Evolutionary conservation across 2,329 filamentous ascomycete genomes (phyloP).

Genomic region (Sarocladium kiliense): DNA sequence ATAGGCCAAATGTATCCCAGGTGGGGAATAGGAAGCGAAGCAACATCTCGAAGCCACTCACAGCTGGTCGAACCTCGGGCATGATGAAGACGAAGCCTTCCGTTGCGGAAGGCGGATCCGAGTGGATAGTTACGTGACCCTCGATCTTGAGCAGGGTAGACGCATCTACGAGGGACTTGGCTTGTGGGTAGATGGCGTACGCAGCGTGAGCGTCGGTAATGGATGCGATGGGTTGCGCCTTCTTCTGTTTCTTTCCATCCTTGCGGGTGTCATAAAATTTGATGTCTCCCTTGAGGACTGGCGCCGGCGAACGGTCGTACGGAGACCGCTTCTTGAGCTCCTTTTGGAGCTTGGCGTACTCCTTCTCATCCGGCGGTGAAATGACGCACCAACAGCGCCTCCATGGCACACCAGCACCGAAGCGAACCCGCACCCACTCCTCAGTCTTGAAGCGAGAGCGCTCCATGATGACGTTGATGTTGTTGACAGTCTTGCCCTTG

Average conservation of each 20-base stretch:
- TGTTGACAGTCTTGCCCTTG: slow-evolving; percentile 85
- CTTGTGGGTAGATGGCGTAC: slow-evolving; percentile 93
- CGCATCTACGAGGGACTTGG: slow-evolving; percentile 87
- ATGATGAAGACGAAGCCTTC: slow-evolving; percentile 98
- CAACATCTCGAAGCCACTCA: slow-evolving; percentile 94
- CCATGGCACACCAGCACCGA: slow-evolving; percentile 95
- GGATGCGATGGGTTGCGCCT: slow-evolving; percentile 82
- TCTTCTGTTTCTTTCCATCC: slow-evolving; percentile 72
- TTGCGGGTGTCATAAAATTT: slow-evolving; percentile 85
- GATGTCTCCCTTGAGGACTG: slow-evolving; percentile 77
- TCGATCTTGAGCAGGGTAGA: slow-evolving; percentile 94
- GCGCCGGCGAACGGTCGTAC: slow-evolving; percentile 67
- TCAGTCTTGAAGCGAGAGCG: slow-evolving; percentile 71
- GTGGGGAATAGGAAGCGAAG: slow-evolving; percentile 88
- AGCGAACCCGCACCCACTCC: slow-evolving; percentile 92
- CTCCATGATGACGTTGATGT: slow-evolving; percentile 85
- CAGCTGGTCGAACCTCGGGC: slow-evolving; percentile 88
- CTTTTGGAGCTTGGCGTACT: slow-evolving; percentile 78
- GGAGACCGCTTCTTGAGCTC: slow-evolving; percentile 73
- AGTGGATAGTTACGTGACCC: slow-evolving; percentile 83
- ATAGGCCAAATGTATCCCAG: slow-evolving; percentile 87
- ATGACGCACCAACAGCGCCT: slow-evolving; percentile 96
- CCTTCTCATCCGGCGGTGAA: slow-evolving; percentile 88
- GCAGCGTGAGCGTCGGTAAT: slow-evolving; percentile 87
- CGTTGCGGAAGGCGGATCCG: slow-evolving; percentile 66